Evolutionary conservation across 495 filamentous ascomycete species (phyloP), one percentile per base, ranked within the genome.

Genomic region (Aspergillus diversus): DNA sequence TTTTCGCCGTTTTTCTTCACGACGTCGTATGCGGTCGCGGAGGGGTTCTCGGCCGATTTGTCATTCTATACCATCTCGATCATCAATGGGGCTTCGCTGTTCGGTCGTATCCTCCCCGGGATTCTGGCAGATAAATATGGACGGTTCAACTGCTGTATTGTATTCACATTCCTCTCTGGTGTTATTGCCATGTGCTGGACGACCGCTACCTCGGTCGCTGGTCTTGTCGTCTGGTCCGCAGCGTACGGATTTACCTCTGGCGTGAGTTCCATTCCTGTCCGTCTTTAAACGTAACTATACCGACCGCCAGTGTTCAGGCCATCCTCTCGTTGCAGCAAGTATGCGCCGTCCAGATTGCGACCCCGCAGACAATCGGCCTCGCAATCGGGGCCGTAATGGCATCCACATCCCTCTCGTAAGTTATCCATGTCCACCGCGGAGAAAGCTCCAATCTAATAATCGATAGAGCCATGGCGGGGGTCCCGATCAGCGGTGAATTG

Each of bases 91-190:
- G 73, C 78, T 15, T 80, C 77, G 0, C 72, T 78, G 42, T 74
- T 79, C 42, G 77, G 80, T n/a, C 73, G 74, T 0, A 69, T 77
- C 0, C 37, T 79, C 4, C 72, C 67, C 64, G 90, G 89, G 7
- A 79, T 87, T 59, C 11, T 89, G 0, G 91, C 87, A 13, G 91
- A 95, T 70, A 81, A 80, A 58, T 70, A 90, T 34, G 91, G 91
- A 0, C 81, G 85, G 32, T 92, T 86, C 78, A 92, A 93, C 71
- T 77, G 81, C 37, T 87, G 87, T 71, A 80, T 90, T n/a, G 31
- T 86, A 4, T 85, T 87, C 53, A 77, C 80, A 0, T 75, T 77
- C 17, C 73, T 83, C 15, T 84, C 88, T 0, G 83, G 79, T 4
- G 76, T 92, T 0, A 71, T 78, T 48, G 74, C 74, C 0, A 35